These are phyloP conservation scores for Linderina pennispora DNA, from an alignment of 192 early-diverging fungal genomes.

Conservation along the genomic window DNA sequence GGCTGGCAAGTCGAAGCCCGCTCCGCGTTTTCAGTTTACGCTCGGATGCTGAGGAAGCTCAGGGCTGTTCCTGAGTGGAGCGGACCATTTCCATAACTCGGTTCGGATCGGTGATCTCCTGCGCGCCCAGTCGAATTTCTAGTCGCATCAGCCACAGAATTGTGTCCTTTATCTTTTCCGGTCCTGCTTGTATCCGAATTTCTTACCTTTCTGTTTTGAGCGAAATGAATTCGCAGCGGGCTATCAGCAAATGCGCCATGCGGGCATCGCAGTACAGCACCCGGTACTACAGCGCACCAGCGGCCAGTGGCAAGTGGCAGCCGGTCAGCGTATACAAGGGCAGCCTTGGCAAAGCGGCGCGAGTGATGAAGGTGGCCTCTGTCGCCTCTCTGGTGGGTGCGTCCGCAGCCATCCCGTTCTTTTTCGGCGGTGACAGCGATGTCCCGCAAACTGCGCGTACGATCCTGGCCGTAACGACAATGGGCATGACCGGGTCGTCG, in stretches of 20 bases:
- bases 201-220: neutral
- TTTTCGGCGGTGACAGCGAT: constrained; percentile 35
- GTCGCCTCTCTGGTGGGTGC: constrained; percentile 37
- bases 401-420: constrained; percentile 32
- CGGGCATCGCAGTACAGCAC: too few species aligned
- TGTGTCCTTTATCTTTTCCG: neutral
- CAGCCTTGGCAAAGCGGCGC: constrained; percentile 25
- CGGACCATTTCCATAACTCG: too few species aligned
- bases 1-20: constrained; percentile 1
- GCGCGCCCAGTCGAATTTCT: too few species aligned
- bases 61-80: too few species aligned
- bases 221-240: neutral
- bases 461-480: constrained; percentile 27
- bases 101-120: too few species aligned
- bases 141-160: too few species aligned
- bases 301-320: neutral
- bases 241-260: too few species aligned
- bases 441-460: constrained; percentile 30
- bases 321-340: constrained; percentile 21
- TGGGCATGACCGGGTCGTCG: constrained; percentile 40
- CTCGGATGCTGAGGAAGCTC: neutral
- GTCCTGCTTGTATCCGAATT: neutral
- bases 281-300: neutral
- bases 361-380: constrained; percentile 41
- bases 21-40: neutral